A percentile compares a stretch with the other conserved stretches of the same genome.
Conservation (phyloP, 345 rosid species). For the Aethionema arabicum region DNA sequence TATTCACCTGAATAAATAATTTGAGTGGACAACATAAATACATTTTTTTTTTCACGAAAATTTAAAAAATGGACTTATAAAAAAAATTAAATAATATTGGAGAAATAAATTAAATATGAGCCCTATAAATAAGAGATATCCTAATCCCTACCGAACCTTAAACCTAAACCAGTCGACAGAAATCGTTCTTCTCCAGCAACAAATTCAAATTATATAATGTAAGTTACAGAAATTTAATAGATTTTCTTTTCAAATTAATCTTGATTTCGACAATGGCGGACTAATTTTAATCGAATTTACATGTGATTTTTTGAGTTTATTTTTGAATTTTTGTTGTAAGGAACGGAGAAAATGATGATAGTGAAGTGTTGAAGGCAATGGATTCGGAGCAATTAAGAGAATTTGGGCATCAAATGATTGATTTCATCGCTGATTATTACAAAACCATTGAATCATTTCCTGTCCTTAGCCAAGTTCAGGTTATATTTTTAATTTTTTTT, state of each 20-base stretch:
- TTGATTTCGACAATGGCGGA: not conserved
- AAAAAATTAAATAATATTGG: no score
- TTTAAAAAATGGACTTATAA: no score
- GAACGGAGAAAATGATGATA: constrained; percentile 28
- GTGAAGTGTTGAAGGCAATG: constrained; percentile 52
- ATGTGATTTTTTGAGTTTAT: not conserved
- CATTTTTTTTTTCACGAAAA: no score
- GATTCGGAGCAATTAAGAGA: constrained; percentile 75
- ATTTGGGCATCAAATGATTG: constrained; percentile 80
- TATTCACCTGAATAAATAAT: no score
- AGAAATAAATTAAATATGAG: not conserved
- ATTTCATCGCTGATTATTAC: constrained; percentile 93
- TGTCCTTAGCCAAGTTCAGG: constrained; percentile 92
- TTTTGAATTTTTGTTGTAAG: not conserved
- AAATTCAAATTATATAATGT: constrained; percentile 25
- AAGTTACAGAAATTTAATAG: not conserved
- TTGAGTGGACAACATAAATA: no score
- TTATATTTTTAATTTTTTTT: constrained; percentile 14
- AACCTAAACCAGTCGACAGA: constrained; percentile 1
- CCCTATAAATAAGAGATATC: constrained; percentile 18
- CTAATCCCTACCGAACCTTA: not conserved
- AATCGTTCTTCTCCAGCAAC: not conserved
- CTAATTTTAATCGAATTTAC: not conserved
- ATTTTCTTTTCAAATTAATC: not conserved
- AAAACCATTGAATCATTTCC: constrained; percentile 69